These are phyloP conservation scores for Daldinia sp. DNA, from an alignment of 2,329 filamentous ascomycete genomes.

Conservation along the genomic window DNA sequence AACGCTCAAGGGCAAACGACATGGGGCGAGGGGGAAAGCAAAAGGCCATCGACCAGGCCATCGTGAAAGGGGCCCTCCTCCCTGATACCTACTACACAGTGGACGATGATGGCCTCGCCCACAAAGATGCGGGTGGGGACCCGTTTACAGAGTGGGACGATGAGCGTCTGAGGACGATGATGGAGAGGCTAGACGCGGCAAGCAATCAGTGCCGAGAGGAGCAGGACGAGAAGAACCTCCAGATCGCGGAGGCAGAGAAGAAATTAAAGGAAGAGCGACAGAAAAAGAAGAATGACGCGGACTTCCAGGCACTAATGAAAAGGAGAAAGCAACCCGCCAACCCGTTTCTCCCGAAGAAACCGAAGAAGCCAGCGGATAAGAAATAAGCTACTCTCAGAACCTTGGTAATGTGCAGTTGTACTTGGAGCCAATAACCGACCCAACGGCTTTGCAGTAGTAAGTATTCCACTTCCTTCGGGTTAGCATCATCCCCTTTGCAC, in stretches of 20 bases:
- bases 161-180: background rate
- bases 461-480: background rate
- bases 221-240: background rate
- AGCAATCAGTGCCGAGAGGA: background rate
- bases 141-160: background rate
- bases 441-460: background rate
- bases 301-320: background rate
- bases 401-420: background rate
- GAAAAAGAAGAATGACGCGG: background rate
- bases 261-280: background rate
- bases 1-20: background rate
- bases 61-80: background rate
- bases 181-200: background rate
- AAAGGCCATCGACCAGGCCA: background rate
- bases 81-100: background rate
- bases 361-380: background rate
- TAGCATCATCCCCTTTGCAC: background rate
- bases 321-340: background rate
- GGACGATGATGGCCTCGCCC: background rate
- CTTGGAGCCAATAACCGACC: background rate
- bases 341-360: background rate
- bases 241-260: background rate
- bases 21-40: background rate
- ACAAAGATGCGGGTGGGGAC: background rate
- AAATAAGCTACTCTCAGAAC: background rate